Evolutionary conservation across 495 filamentous ascomycete genomes (phyloP).

Genomic region (Xylaria curta): DNA sequence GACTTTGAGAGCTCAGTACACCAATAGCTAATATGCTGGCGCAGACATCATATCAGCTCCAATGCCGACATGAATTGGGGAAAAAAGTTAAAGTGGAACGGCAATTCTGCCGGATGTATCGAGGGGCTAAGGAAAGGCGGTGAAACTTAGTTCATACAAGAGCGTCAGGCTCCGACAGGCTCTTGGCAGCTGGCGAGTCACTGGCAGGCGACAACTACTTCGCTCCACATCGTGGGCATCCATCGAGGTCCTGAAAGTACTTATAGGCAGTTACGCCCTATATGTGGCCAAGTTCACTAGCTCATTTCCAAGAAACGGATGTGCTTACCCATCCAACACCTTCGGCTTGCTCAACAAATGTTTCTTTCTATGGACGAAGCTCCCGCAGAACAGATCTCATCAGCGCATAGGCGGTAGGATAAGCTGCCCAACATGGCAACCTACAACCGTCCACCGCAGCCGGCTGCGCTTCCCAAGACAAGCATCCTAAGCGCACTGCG

Average conservation of each 20-base stretch:
- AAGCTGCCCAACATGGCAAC: constrained; percentile 58
- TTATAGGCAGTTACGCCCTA: neutral
- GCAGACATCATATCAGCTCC: neutral
- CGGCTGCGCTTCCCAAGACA: constrained; percentile 48
- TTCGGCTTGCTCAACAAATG: neutral
- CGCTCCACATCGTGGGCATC: constrained; percentile 7
- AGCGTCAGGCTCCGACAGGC: no score
- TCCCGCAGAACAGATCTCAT: neutral
- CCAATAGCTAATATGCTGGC: neutral
- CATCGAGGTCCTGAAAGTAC: neutral
- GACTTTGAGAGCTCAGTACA: neutral
- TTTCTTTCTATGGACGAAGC: constrained; percentile 8
- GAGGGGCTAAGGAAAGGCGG: constrained; percentile 17
- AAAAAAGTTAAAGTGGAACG: constrained; percentile 19
- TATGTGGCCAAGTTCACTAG: neutral
- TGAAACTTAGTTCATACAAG: neutral
- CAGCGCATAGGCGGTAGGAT: constrained; percentile 11
- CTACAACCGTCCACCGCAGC: constrained; percentile 65
- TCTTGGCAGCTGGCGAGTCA: neutral
- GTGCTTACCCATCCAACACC: neutral
- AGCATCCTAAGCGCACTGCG: constrained; percentile 77
- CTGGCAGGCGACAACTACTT: neutral
- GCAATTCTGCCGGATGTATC: constrained; percentile 7
- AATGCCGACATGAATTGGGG: neutral
- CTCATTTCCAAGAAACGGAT: neutral